Percentiles rank a stretch among this genome's conserved stretches.
Evolutionary conservation across 1,284 basidiomycete genomes (phyloP).

Genomic region (Peniophora sp.): DNA sequence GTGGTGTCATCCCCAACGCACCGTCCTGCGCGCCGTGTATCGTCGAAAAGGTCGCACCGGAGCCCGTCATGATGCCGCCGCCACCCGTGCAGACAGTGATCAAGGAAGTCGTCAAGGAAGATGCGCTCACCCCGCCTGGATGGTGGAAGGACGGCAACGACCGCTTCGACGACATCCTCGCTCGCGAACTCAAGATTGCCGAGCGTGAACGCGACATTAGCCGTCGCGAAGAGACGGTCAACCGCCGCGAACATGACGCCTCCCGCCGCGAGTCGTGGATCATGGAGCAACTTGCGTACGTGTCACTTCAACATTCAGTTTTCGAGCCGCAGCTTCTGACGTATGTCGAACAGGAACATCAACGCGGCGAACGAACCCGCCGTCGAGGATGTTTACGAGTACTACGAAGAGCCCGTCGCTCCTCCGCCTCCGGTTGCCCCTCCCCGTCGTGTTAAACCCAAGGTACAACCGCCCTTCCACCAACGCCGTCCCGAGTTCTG

Average conservation of each 20-base stretch:
- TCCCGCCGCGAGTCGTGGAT: slow-evolving; percentile 79
- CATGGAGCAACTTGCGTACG: slow-evolving; percentile 82
- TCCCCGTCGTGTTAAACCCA: slow-evolving; percentile 55
- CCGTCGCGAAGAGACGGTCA: slow-evolving; percentile 72
- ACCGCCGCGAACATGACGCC: slow-evolving; percentile 75
- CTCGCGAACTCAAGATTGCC: slow-evolving; percentile 73
- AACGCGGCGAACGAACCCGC: slow-evolving; percentile 45
- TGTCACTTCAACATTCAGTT: slow-evolving; percentile 11
- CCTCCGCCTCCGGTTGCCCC: slow-evolving; percentile 32
- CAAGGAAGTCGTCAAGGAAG: slow-evolving; percentile 77
- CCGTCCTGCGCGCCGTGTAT: slow-evolving; percentile 48
- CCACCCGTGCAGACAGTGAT: slow-evolving; percentile 68
- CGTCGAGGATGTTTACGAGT: slow-evolving; percentile 60
- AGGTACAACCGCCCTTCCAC: slow-evolving; percentile 71
- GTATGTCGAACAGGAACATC: slow-evolving; percentile 40
- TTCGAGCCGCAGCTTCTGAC: slow-evolving; percentile 9
- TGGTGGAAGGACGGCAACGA: slow-evolving; percentile 58
- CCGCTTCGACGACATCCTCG: slow-evolving; percentile 70
- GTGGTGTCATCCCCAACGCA: slow-evolving; percentile 54
- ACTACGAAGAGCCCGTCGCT: slow-evolving; percentile 59
- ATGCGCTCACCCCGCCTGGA: slow-evolving; percentile 63
- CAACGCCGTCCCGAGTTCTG: slow-evolving; percentile 80
- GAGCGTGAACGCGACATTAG: slow-evolving; percentile 78
- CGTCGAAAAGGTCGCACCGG: slow-evolving; percentile 35
- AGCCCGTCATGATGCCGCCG: slow-evolving; percentile 30